phyloP scores from a whole-genome alignment of 2,329 filamentous ascomycete genomes.

The Scedosporium boydii region DNA sequence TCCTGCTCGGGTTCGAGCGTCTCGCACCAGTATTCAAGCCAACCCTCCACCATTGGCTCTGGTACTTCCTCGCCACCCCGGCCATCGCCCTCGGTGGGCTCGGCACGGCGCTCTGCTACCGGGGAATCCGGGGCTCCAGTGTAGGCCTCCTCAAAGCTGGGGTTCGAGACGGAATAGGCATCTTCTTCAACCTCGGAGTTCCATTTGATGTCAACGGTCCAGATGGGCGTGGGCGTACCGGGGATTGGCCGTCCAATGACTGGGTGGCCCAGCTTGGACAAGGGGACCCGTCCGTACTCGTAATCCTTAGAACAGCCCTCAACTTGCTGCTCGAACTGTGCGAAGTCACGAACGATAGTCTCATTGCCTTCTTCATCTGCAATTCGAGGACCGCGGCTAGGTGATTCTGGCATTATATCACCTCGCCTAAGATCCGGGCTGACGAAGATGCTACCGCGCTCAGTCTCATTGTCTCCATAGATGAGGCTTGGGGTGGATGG shows the following conservation, averaged over 20 bases:
- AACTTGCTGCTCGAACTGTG: neutral
- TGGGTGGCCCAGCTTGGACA: neutral
- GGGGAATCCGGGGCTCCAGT: neutral
- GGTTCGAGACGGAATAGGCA: neutral
- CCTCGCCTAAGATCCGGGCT: slow-evolving; percentile 12
- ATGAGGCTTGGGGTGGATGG: slow-evolving; percentile 15
- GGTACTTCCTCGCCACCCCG: neutral
- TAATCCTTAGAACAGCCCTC: neutral
- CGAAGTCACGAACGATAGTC: slow-evolving; percentile 1
- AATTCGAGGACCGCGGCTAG: neutral
- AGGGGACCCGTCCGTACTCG: neutral
- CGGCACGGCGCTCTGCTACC: neutral
- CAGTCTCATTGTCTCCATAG: slow-evolving; percentile 12
- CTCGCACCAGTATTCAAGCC: slow-evolving; percentile 12
- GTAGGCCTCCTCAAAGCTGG: slow-evolving; percentile 2
- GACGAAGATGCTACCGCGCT: slow-evolving; percentile 12
- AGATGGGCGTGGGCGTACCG: neutral
- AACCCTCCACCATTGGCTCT: slow-evolving; percentile 8
- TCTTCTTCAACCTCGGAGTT: neutral
- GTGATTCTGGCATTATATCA: neutral
- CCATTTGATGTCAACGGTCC: neutral
- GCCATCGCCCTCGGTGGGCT: neutral
- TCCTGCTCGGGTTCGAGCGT: slow-evolving; percentile 8
- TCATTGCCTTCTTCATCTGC: slow-evolving; percentile 3
- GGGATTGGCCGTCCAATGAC: neutral